Base-by-base conservation (phyloP, 2,329 filamentous ascomycete species). In the Cordyceps farinosa region DNA sequence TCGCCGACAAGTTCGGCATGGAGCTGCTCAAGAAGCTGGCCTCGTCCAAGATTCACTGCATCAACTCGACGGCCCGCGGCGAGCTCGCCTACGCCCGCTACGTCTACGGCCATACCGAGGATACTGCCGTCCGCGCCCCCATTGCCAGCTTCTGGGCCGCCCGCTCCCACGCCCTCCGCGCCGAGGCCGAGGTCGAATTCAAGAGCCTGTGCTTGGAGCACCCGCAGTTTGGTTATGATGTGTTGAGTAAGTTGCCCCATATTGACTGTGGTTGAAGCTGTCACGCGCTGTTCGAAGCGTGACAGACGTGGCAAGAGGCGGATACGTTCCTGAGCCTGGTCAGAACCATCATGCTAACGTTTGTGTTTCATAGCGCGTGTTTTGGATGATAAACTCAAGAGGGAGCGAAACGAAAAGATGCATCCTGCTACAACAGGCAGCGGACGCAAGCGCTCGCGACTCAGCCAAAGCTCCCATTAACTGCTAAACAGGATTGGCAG, bases 1-100 rank as follows among this genome's bases (percentile, higher is more conserved):
- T 97, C 30, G 92, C 91, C 30, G 89, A 92, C 70, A 92, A 90
- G 76, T 87, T 95, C 65, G 84, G 86, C 47, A 78, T 92, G 54
- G 77, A 81, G 0, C 79, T 80, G 10, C 86, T 97, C 66, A 91
- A 90, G 76, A 85, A 82, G 22, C 86, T 97, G 34, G 89, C 92
- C 2, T 90, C 90, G 73, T 87, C 86, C 73, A 97, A 97, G 81
- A 97, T 97, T 70, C 92, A 97, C 80, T 91, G 91, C 74, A 90
- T 96, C 70, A 89, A 92, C 72, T 91, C 89, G 51, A 96, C 90
- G 0, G 91, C 92, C 42, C 89, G 89, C 77, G 93, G 92, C 75
- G 93, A 97, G 80, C 93, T 97, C 72, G 87, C 88, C 32, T 97
- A 97, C 76, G 93, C 93, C 9, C 87, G 92, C 74, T 97, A 92